Conservation (phyloP, 2,329 filamentous ascomycete species). For the Sclerotinia sclerotiorum region DNA sequence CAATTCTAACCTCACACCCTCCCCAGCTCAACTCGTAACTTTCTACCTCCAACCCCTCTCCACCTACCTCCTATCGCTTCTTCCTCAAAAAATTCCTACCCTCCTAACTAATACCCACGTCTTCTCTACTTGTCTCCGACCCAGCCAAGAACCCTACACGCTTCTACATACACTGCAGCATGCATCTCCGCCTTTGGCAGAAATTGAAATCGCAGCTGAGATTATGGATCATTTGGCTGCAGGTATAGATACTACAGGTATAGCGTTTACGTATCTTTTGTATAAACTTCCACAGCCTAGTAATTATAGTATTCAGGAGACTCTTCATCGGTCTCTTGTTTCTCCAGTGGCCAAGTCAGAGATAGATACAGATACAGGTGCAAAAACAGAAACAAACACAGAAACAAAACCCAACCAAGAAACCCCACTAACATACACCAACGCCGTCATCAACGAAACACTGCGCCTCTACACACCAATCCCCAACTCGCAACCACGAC, state of each 20-base stretch:
- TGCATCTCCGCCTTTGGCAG: slow-evolving; percentile 44
- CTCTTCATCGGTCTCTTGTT: slow-evolving; percentile 44
- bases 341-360: fast-evolving
- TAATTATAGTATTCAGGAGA: slow-evolving; percentile 52
- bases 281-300: slow-evolving; percentile 65
- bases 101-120: slow-evolving; percentile 62
- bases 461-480: slow-evolving; percentile 64
- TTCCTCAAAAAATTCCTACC: slow-evolving; percentile 52
- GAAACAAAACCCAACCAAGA: slow-evolving; percentile 29
- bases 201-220: slow-evolving; percentile 62
- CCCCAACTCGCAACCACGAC: slow-evolving; percentile 64
- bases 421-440: slow-evolving; percentile 55
- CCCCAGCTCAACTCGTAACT: slow-evolving; percentile 48
- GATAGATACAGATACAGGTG: background rate
- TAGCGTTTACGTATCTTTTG: slow-evolving; percentile 69
- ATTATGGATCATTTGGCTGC: slow-evolving; percentile 70
- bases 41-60: slow-evolving; percentile 93
- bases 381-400: background rate
- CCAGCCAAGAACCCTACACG: slow-evolving; percentile 51
- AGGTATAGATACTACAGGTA: slow-evolving; percentile 70
- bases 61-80: slow-evolving; percentile 79
- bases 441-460: slow-evolving; percentile 63
- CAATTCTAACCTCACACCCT: background rate
- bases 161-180: slow-evolving; percentile 59
- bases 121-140: slow-evolving; percentile 47